phyloP scores from a whole-genome alignment of 306 rosid genomes.

The Abrus pulchellus region DNA sequence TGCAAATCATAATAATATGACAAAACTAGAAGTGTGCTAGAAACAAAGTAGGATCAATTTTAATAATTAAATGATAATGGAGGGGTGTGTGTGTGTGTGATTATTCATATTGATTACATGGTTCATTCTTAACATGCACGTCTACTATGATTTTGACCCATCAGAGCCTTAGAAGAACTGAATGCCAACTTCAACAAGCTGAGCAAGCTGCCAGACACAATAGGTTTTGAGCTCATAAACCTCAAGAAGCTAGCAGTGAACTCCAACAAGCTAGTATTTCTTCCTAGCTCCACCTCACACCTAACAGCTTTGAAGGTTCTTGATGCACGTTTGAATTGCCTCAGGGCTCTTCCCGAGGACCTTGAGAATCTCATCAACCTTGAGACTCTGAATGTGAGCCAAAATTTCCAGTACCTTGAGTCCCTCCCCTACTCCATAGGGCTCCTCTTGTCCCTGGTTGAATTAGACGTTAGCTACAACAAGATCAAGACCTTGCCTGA shows the following conservation, averaged over 20 bases:
- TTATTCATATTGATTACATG: neutral
- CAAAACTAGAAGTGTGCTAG: neutral
- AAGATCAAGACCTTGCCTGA: conserved; percentile 66
- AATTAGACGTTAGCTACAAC: conserved; percentile 90
- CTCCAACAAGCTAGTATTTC: conserved; percentile 76
- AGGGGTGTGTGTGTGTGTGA: neutral
- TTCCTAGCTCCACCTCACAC: conserved; percentile 77
- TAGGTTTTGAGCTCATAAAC: conserved; percentile 78
- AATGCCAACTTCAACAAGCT: conserved; percentile 91
- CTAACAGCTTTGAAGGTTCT: conserved; percentile 66
- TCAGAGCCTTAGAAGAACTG: conserved; percentile 83
- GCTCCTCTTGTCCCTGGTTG: conserved; percentile 76
- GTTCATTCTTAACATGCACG: conserved; percentile 36
- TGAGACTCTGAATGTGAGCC: conserved; percentile 82
- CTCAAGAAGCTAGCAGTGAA: conserved; percentile 80
- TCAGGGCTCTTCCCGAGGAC: conserved; percentile 70
- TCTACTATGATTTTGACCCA: neutral
- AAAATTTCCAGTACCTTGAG: conserved; percentile 81
- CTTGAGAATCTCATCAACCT: conserved; percentile 90
- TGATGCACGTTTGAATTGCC: conserved; percentile 86
- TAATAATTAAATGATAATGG: neutral
- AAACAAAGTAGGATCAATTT: neutral
- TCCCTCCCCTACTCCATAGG: conserved; percentile 84
- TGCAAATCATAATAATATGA: neutral
- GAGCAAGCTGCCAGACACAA: conserved; percentile 70